Conservation (phyloP, 495 filamentous ascomycete genomes). For the Aspergillus heteromorphus region DNA sequence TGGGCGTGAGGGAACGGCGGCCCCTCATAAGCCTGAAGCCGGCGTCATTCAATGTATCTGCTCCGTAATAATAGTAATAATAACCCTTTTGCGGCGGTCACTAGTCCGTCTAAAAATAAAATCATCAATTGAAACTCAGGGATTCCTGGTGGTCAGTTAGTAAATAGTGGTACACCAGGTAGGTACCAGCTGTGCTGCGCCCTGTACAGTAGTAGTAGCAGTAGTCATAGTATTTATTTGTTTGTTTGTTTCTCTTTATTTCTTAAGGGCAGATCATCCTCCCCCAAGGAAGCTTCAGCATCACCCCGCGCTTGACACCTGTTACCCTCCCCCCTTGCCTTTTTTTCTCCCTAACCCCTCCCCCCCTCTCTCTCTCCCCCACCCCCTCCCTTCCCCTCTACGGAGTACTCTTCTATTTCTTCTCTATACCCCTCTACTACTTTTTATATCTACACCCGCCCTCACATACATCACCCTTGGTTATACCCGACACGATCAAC, state of each 20-base stretch:
- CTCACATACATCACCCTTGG: no score
- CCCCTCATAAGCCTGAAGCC: neutral
- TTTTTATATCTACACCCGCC: no score
- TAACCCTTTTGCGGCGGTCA: neutral
- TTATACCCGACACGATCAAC: conserved; percentile 1
- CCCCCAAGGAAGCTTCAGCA: neutral
- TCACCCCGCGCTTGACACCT: conserved; percentile 11
- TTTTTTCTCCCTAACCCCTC: neutral
- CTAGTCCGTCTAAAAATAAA: conserved; percentile 2
- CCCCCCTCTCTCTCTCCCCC: neutral
- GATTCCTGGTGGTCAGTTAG: neutral
- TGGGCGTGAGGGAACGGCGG: neutral
- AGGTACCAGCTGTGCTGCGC: no score
- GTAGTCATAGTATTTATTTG: neutral
- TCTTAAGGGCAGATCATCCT: conserved; percentile 1
- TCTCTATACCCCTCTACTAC: conserved; percentile 3
- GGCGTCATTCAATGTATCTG: no score
- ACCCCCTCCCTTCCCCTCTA: neutral
- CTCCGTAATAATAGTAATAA: neutral
- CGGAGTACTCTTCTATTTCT: no score
- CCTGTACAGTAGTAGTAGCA: neutral
- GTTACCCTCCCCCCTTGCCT: neutral
- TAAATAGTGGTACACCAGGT: no score
- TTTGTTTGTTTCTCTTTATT: no score
- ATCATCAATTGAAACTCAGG: conserved; percentile 1